Evolutionary conservation across 192 early-diverging fungal species (phyloP).

Genomic region (Geranomyces michiganensis): DNA sequence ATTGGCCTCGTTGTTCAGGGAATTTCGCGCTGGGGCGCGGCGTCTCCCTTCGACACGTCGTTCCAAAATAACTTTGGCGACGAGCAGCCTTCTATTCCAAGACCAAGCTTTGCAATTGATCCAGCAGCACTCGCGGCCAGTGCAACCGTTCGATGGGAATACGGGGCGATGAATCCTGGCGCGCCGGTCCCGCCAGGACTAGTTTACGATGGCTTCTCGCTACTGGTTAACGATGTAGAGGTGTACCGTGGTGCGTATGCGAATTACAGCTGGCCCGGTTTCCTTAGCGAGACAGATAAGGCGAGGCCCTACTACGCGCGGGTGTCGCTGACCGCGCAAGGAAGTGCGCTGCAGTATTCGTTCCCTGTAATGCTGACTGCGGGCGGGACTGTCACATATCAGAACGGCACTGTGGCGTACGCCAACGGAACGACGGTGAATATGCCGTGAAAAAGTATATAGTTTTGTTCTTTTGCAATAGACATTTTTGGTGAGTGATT

Average conservation of each 20-base stretch:
- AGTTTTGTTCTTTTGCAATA: no score
- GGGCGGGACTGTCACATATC: constrained; percentile 25
- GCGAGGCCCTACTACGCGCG: constrained; percentile 29
- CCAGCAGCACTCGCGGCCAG: constrained; percentile 4
- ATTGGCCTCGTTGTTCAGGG: constrained; percentile 35
- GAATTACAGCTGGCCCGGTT: background rate
- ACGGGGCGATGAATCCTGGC: background rate
- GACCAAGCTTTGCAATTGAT: constrained; percentile 15
- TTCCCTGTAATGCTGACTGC: constrained; percentile 24
- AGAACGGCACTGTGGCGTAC: constrained; percentile 19
- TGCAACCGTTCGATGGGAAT: constrained; percentile 24
- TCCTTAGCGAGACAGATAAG: background rate
- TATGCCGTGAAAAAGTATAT: no score
- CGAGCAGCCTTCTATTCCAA: constrained; percentile 17
- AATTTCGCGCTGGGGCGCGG: constrained; percentile 37
- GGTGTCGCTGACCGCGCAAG: constrained; percentile 33
- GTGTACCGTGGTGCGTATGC: constrained; percentile 35
- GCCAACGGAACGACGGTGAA: no score
- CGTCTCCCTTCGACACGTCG: constrained; percentile 40
- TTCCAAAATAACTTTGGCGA: constrained; percentile 34
- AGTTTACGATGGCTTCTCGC: constrained; percentile 30
- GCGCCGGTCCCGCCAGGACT: constrained; percentile 14
- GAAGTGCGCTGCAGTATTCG: constrained; percentile 33
- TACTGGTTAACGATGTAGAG: constrained; percentile 39
- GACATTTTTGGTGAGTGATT: no score